Base-by-base conservation (phyloP, 768 basidiomycete species). In the Tricholoma flavovirens region DNA sequence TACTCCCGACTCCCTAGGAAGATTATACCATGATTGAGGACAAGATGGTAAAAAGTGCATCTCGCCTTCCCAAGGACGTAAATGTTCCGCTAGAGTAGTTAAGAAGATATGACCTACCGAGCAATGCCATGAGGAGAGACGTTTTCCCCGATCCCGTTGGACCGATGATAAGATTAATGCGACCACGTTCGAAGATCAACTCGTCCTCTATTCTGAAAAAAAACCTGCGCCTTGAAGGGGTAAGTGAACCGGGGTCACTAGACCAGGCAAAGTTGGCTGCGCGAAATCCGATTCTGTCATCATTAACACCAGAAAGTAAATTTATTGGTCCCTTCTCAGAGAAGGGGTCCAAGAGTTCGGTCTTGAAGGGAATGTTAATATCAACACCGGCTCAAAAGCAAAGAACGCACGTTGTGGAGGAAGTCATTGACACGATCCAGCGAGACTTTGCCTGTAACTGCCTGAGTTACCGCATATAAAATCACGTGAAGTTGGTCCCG, bases 1-100 rank as follows among this genome's bases (percentile, higher is more conserved):
- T 36, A 94, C 78, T 5, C 90, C 89, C 1, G 77, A 77, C 3
- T 71, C 72, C 2, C 88, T 74, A 22, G 90, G 90, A 5, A 93
- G 78, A 59, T 81, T 83, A 68, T 78, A 88, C 78, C 81, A 87
- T 0, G 87, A 83, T 42, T 80, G 77, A 1, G 79, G 73, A 8
- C 70, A 66, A 7, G 72, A 71, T 1, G 77, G 79, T 9, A 77
- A 67, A 62, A 82, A 84, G 65, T 87, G 83, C 83, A 89, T 82
- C 68, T 88, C 86, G 32, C 84, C 78, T 77, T 51, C 19, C 33
- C 4, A 3, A 8, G 26, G n/a, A 2, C 46, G 8, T 49, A 48
- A 15, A 30, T 29, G 33, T 21, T 19, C 10, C 14, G 30, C 14
- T 30, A 53, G 51, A 45, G 9, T 42, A 40, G 21, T 4, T 1